A percentile compares a stretch with the other conserved stretches of the same genome.
Conservation (phyloP, 768 basidiomycete species). For the Exidia glandulosa region DNA sequence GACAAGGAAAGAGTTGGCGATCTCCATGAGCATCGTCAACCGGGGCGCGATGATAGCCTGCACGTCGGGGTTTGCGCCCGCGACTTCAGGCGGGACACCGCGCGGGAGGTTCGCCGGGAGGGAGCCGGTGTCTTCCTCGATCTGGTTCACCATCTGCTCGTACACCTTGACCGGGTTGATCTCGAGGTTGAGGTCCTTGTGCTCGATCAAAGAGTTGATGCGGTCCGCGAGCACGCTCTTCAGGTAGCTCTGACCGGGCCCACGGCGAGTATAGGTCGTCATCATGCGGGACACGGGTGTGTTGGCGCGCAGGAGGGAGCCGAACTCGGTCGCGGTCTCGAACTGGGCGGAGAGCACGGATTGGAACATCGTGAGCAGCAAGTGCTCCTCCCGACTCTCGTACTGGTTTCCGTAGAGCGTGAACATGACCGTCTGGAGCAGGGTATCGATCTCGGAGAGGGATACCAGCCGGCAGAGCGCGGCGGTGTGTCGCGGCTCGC, state of each 20-base stretch:
- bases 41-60: constrained; percentile 97
- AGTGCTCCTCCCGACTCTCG: constrained; percentile 94
- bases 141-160: constrained; percentile 99
- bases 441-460: constrained; percentile 93
- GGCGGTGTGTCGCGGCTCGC: constrained; percentile 94
- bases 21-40: constrained; percentile 98
- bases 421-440: constrained; percentile 99
- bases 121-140: constrained; percentile 92
- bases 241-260: constrained; percentile 96
- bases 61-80: constrained; percentile 87
- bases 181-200: constrained; percentile 98
- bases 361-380: constrained; percentile 98
- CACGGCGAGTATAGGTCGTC: constrained; percentile 98
- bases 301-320: constrained; percentile 95
- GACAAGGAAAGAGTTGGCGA: constrained; percentile 91
- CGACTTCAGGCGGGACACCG: constrained; percentile 89
- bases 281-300: constrained; percentile 99
- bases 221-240: constrained; percentile 96
- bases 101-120: constrained; percentile 86
- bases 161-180: constrained; percentile 99
- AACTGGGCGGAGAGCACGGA: constrained; percentile 97
- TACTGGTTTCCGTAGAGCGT: constrained; percentile 99
- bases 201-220: constrained; percentile 97
- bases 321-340: constrained; percentile 97
- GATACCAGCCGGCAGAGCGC: constrained; percentile 93